Percentiles rank a stretch among this genome's conserved stretches.
Conservation (phyloP, 129 eudicot genomes). For the Chrysanthemum seticuspe region DNA sequence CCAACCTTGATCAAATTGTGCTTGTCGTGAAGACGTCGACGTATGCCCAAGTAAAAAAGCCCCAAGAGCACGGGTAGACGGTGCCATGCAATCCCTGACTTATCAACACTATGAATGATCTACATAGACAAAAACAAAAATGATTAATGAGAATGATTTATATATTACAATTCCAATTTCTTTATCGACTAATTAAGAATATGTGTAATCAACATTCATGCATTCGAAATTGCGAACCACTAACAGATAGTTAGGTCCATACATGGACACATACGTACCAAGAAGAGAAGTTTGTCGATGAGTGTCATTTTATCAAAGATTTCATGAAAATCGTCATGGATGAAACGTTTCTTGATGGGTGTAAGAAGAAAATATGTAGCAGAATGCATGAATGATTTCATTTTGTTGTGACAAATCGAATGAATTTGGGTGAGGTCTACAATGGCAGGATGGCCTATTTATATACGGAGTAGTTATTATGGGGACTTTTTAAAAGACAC, state of each 20-base stretch:
- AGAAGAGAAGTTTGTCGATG: conserved; percentile 39
- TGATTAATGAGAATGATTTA: no score
- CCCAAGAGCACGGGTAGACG: conserved; percentile 51
- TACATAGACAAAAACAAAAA: conserved; percentile 15
- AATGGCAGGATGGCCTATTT: conserved; percentile 3
- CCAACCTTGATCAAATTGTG: conserved; percentile 52
- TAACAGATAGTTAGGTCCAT: not conserved
- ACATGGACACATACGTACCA: conserved; percentile 27
- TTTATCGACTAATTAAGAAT: no score
- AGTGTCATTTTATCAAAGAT: conserved; percentile 39
- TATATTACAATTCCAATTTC: no score
- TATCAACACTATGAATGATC: conserved; percentile 47
- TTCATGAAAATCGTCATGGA: conserved; percentile 45
- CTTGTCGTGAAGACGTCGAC: conserved; percentile 48
- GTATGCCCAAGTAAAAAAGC: conserved; percentile 36
- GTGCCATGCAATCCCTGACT: conserved; percentile 41
- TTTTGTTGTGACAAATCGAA: not conserved
- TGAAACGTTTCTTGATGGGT: conserved; percentile 28
- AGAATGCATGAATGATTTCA: conserved; percentile 5
- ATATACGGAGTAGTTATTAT: not conserved
- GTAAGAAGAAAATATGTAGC: conserved; percentile 17
- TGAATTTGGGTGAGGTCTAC: not conserved
- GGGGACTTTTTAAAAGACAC: not conserved
- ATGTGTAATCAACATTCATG: not conserved
- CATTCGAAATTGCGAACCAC: not conserved